Percentiles rank a stretch among this genome's conserved stretches.
phyloP scores from a whole-genome alignment of 495 filamentous ascomycete genomes.

The Cercophora sp. region DNA sequence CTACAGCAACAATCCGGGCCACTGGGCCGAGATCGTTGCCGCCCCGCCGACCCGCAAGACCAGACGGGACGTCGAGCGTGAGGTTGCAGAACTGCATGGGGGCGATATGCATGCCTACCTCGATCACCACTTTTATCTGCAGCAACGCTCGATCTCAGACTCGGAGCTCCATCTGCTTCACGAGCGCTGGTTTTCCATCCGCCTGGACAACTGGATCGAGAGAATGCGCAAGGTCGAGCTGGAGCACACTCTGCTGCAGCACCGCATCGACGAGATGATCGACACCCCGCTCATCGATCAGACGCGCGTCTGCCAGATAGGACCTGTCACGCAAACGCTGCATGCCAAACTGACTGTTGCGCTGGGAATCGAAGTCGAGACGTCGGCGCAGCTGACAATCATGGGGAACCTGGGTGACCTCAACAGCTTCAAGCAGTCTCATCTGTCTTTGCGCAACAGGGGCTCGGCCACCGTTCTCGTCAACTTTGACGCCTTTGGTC shows the following conservation, averaged over 20 bases:
- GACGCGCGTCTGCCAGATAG: neutral
- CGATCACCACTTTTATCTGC: constrained; percentile 2
- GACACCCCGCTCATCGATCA: neutral
- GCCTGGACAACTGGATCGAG: constrained; percentile 1
- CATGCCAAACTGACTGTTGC: neutral
- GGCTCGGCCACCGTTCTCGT: constrained; percentile 8
- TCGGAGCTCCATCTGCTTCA: constrained; percentile 15
- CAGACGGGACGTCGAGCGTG: neutral
- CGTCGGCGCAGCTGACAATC: neutral
- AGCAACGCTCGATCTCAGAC: constrained; percentile 11
- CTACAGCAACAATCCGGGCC: constrained; percentile 12
- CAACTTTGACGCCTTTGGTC: constrained; percentile 3
- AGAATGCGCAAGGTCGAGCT: neutral
- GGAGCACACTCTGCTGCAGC: neutral
- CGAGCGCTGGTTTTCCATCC: constrained; percentile 16
- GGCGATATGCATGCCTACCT: neutral
- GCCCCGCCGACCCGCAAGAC: neutral
- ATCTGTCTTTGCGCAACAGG: constrained; percentile 13
- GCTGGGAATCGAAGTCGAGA: neutral
- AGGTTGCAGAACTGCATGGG: neutral
- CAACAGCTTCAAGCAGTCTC: constrained; percentile 3
- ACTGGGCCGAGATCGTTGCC: constrained; percentile 10
- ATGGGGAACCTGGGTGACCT: constrained; percentile 4
- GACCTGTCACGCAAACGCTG: neutral
- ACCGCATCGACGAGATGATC: neutral